Evolutionary conservation across 106 monocot species (phyloP).

Genomic region (Dendrobium officinale): DNA sequence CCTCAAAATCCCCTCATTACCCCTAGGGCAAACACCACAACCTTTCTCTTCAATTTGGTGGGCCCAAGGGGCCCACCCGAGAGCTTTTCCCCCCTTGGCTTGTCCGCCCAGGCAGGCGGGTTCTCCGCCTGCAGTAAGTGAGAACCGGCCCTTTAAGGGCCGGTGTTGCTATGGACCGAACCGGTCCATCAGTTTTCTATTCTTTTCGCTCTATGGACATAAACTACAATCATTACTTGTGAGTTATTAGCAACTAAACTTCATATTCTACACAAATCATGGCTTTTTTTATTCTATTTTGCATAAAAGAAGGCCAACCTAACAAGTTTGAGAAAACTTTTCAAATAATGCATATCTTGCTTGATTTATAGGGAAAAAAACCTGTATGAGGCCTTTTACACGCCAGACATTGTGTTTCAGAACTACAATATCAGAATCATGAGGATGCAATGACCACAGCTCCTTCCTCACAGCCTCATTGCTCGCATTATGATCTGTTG

Average conservation of each 20-base stretch:
- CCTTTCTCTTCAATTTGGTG: too few relatives aligned
- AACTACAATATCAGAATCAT: constrained; percentile 28
- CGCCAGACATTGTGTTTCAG: constrained; percentile 40
- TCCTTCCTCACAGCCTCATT: constrained; percentile 29
- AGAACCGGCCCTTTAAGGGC: too few relatives aligned
- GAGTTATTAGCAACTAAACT: background rate
- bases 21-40: too few relatives aligned
- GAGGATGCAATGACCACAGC: constrained; percentile 22
- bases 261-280: background rate
- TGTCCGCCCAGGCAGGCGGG: too few relatives aligned
- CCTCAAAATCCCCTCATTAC: too few relatives aligned
- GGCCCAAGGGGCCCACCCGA: too few relatives aligned
- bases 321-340: background rate
- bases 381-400: constrained; percentile 39
- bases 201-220: background rate
- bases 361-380: constrained; percentile 5
- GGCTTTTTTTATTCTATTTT: background rate
- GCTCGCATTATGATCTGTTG: constrained; percentile 29
- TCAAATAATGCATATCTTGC: background rate
- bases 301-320: background rate
- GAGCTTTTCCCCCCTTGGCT: too few relatives aligned
- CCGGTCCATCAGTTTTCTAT: too few relatives aligned
- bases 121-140: too few relatives aligned
- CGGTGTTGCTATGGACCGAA: too few relatives aligned
- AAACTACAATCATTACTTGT: background rate